Conservation (phyloP, 306 rosid genomes). For the Urtica urens region DNA sequence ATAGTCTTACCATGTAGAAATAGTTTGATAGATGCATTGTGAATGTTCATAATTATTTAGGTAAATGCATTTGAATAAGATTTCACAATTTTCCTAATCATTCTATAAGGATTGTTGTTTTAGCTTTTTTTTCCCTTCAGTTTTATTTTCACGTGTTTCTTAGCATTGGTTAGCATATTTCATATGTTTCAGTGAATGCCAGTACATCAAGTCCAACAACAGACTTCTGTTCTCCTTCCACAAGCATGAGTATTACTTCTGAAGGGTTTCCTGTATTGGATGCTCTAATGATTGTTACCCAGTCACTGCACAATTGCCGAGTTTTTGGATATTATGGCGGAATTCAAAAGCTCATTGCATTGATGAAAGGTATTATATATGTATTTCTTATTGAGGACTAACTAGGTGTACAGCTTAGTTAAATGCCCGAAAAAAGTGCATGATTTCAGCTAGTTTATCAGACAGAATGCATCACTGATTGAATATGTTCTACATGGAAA, state of each 20-base stretch:
- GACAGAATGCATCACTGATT: no score
- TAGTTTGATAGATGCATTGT: no score
- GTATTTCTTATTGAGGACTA: not conserved
- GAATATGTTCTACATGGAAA: no score
- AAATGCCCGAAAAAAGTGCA: not conserved
- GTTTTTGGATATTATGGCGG: slow-evolving; percentile 90
- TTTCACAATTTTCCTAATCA: no score
- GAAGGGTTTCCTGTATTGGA: slow-evolving; percentile 75
- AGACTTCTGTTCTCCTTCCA: slow-evolving; percentile 49
- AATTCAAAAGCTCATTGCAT: slow-evolving; percentile 73
- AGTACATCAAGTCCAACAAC: slow-evolving; percentile 36
- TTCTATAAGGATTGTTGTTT: not conserved
- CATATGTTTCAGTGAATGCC: slow-evolving; percentile 53
- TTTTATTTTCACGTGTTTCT: no score
- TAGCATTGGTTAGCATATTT: no score
- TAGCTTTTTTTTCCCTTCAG: not conserved
- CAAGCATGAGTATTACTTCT: slow-evolving; percentile 46
- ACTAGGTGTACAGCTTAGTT: not conserved
- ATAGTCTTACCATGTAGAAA: no score
- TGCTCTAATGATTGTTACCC: slow-evolving; percentile 55
- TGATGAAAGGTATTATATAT: slow-evolving; percentile 73
- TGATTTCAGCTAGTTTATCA: no score
- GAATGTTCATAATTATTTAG: no score
- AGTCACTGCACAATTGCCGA: slow-evolving; percentile 81
- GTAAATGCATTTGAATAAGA: no score